Evolutionary conservation across 2,329 filamentous ascomycete species (phyloP).

Genomic region (Shiraia bambusicola): DNA sequence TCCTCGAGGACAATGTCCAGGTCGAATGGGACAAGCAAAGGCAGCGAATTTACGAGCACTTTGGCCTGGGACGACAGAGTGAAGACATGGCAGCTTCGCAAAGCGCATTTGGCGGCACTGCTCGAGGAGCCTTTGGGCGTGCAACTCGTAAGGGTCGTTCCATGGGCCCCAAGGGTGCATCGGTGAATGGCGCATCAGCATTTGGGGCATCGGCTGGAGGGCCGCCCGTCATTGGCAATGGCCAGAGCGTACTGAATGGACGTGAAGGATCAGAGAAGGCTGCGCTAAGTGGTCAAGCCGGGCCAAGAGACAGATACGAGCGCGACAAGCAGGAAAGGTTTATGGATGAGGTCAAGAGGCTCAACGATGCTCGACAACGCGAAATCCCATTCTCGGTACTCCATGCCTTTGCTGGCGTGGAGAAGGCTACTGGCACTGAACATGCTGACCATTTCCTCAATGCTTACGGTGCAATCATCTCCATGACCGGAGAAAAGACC

Average conservation of each 20-base stretch:
- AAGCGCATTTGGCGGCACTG: constrained; percentile 36
- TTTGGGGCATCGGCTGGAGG: constrained; percentile 68
- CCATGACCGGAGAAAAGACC: constrained; percentile 71
- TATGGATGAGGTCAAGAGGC: constrained; percentile 72
- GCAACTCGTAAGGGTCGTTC: constrained; percentile 48
- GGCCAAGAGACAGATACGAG: constrained; percentile 72
- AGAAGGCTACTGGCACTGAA: constrained; percentile 68
- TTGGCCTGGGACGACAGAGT: constrained; percentile 67
- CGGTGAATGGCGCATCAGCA: constrained; percentile 36
- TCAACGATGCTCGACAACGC: constrained; percentile 73
- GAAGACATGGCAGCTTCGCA: constrained; percentile 43
- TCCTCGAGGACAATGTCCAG: constrained; percentile 90
- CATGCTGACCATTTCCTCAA: constrained; percentile 75
- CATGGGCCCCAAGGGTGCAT: constrained; percentile 39
- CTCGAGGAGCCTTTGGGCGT: constrained; percentile 56
- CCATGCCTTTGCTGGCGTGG: constrained; percentile 72
- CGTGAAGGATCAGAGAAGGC: constrained; percentile 66
- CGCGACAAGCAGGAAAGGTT: constrained; percentile 84
- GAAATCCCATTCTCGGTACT: constrained; percentile 71
- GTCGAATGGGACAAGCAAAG: constrained; percentile 96
- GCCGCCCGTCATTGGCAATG: constrained; percentile 82
- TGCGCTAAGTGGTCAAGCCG: constrained; percentile 47
- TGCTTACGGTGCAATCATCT: constrained; percentile 78
- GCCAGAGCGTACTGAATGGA: constrained; percentile 59
- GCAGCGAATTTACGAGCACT: constrained; percentile 92